phyloP scores from a whole-genome alignment of 306 rosid species.

The Neltuma alba region DNA sequence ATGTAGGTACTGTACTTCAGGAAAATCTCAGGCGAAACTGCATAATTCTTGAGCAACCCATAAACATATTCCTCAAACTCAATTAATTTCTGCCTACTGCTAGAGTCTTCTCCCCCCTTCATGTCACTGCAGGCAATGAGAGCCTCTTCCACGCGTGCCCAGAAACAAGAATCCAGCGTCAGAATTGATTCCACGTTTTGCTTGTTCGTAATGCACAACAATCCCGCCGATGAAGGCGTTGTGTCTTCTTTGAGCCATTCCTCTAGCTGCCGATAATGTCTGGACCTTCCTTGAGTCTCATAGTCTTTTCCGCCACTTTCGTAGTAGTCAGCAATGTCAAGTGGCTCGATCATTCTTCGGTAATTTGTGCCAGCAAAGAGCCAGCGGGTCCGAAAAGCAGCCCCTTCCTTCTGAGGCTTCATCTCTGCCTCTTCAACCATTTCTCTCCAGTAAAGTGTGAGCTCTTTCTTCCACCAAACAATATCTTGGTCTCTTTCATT shows the following conservation, averaged over 20 bases:
- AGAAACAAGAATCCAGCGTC: conserved; percentile 74
- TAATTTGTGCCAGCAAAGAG: conserved; percentile 54
- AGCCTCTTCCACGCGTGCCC: conserved; percentile 80
- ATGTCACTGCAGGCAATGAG: conserved; percentile 37
- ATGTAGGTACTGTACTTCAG: conserved; percentile 55
- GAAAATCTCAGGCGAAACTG: conserved; percentile 74
- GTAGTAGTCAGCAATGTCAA: conserved; percentile 60
- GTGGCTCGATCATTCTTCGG: conserved; percentile 73
- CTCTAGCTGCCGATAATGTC: conserved; percentile 49
- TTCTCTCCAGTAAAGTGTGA: conserved; percentile 52
- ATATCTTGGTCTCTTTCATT: conserved; percentile 14
- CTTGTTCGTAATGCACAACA: background rate
- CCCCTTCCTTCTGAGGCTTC: conserved; percentile 57
- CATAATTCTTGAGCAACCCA: conserved; percentile 42
- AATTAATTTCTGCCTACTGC: conserved; percentile 18
- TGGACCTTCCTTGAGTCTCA: conserved; percentile 28
- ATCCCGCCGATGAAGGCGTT: background rate
- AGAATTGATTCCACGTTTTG: conserved; percentile 41
- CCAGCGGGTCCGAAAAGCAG: conserved; percentile 40
- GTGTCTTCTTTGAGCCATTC: conserved; percentile 35
- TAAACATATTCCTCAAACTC: conserved; percentile 55
- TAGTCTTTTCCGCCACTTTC: conserved; percentile 20
- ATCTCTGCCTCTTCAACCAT: conserved; percentile 50
- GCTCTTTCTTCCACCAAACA: conserved; percentile 25
- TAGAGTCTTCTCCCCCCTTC: background rate